These are phyloP conservation scores for Alternaria ethzedia DNA, from an alignment of 2,329 filamentous ascomycete species.

Conservation along the genomic window DNA sequence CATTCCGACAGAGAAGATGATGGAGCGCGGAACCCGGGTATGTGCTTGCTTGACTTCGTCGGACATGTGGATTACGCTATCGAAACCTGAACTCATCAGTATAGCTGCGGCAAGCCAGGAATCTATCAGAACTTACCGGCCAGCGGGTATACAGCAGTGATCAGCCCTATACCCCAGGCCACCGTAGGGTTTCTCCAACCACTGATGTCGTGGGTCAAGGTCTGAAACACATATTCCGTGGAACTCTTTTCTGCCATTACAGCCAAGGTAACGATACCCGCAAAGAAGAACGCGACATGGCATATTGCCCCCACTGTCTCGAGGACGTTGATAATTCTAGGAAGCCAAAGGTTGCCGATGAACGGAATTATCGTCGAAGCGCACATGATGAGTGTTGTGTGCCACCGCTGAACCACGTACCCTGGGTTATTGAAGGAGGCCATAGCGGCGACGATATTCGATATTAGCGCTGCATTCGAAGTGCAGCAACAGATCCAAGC, in stretches of 20 bases:
- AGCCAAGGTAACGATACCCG: slow-evolving; percentile 54
- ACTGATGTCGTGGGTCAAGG: slow-evolving; percentile 52
- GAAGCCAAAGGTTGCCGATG: slow-evolving; percentile 53
- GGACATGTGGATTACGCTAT: slow-evolving; percentile 54
- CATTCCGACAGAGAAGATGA: slow-evolving; percentile 53
- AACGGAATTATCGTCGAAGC: slow-evolving; percentile 49
- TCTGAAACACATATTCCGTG: slow-evolving; percentile 52
- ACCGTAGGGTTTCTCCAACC: slow-evolving; percentile 53
- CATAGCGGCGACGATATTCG: slow-evolving; percentile 28
- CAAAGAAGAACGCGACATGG: slow-evolving; percentile 58
- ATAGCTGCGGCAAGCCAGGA: no score
- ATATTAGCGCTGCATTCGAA: slow-evolving; percentile 33
- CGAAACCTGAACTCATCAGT: slow-evolving; percentile 47
- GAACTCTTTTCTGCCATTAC: slow-evolving; percentile 50
- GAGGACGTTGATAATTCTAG: slow-evolving; percentile 51
- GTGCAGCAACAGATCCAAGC: slow-evolving; percentile 46
- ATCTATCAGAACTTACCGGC: background rate
- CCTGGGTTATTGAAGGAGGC: slow-evolving; percentile 42
- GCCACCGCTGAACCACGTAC: slow-evolving; percentile 51
- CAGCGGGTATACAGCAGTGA: slow-evolving; percentile 32
- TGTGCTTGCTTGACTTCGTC: slow-evolving; percentile 34
- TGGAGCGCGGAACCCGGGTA: slow-evolving; percentile 37
- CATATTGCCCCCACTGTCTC: slow-evolving; percentile 55
- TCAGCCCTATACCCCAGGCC: slow-evolving; percentile 51
- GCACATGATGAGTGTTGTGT: slow-evolving; percentile 54